Conservation (phyloP, 73 alveolate genomes). For the Breviolum minutum region DNA sequence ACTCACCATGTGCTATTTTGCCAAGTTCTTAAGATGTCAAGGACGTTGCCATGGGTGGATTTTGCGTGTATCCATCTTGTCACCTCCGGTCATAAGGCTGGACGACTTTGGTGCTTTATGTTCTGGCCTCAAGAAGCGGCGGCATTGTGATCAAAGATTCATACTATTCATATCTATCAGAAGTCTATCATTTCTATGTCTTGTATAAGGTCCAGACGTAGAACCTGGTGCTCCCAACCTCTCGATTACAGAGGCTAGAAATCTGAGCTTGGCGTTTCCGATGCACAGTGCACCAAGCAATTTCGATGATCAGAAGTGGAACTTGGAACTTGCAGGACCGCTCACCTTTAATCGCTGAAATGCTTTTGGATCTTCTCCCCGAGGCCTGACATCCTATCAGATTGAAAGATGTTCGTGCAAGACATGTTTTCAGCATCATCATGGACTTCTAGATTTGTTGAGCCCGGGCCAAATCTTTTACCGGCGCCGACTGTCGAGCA, state of each 20-base stretch:
- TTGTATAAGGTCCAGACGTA: conserved; percentile 58
- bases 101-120: conserved; percentile 76
- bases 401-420: background rate
- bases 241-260: conserved; percentile 53
- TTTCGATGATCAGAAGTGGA: background rate
- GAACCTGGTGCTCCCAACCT: conserved; percentile 95
- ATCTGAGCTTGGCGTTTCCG: background rate
- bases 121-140: conserved; percentile 3
- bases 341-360: conserved; percentile 59
- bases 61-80: background rate
- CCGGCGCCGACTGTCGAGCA: too few relatives aligned
- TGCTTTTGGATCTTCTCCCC: conserved; percentile 57
- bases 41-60: background rate
- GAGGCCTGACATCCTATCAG: background rate
- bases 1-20: conserved; percentile 66
- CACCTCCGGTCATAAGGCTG: background rate
- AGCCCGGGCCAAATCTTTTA: background rate
- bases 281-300: background rate
- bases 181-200: background rate
- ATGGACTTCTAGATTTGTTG: background rate
- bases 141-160: background rate
- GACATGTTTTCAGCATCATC: background rate
- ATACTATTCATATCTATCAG: too few relatives aligned
- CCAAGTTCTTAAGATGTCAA: background rate
- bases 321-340: conserved; percentile 21